Percentiles rank a stretch among this genome's conserved stretches.
Conservation (phyloP, 139 green algal genomes). For the Volvox africanus region DNA sequence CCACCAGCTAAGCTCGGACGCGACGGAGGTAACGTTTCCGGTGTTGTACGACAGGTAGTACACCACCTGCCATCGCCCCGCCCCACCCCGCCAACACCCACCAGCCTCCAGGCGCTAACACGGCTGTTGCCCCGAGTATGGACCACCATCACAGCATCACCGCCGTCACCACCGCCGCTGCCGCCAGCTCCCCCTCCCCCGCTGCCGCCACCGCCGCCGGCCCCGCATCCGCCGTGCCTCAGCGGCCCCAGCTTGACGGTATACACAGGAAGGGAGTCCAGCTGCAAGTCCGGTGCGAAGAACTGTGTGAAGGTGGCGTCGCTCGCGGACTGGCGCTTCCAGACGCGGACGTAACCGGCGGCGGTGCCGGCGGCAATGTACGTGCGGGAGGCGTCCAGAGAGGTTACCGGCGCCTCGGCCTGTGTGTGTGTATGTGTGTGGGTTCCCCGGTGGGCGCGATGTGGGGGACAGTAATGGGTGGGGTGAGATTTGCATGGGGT, state of each 20-base stretch:
- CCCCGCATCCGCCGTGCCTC: neutral
- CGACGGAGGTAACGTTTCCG: no score
- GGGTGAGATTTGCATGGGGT: no score
- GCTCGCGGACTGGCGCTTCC: conserved; percentile 24
- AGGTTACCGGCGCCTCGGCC: conserved; percentile 8
- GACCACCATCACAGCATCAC: conserved; percentile 39
- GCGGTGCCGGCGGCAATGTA: conserved; percentile 46
- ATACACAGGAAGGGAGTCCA: conserved; percentile 20
- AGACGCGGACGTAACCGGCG: conserved; percentile 40
- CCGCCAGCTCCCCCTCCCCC: neutral
- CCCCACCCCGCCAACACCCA: neutral
- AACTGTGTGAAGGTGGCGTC: conserved; percentile 31
- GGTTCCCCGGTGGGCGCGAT: no score
- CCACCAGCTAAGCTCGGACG: no score
- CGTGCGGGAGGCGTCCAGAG: conserved; percentile 21
- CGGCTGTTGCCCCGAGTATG: conserved; percentile 39
- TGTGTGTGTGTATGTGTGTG: no score
- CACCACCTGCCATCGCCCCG: neutral
- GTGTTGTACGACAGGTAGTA: no score
- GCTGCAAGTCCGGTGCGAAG: conserved; percentile 32
- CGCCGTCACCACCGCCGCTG: neutral
- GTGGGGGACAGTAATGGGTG: neutral
- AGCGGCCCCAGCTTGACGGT: conserved; percentile 20
- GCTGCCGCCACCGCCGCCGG: neutral
- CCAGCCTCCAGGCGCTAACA: conserved; percentile 45